These are phyloP conservation scores for Gentiana dahurica DNA, from an alignment of 257 asterid genomes.

Conservation along the genomic window DNA sequence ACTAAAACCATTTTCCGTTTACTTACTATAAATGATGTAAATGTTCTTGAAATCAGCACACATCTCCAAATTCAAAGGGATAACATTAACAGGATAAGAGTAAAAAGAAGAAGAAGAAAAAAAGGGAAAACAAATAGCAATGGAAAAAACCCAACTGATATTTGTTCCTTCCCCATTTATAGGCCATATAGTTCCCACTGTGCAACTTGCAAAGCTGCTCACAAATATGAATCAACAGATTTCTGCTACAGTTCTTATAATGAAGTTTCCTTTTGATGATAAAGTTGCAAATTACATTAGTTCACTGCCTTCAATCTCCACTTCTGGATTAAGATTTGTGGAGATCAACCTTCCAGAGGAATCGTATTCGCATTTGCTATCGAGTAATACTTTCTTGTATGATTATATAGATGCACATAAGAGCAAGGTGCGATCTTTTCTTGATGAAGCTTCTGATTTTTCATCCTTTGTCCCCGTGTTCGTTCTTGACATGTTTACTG, in stretches of 20 bases:
- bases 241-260: slow-evolving; percentile 11
- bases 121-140: background rate
- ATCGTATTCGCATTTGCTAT: background rate
- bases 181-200: slow-evolving; percentile 18
- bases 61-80: no score
- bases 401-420: slow-evolving; percentile 8
- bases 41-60: no score
- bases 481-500: no score
- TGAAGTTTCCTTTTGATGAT: slow-evolving; percentile 13
- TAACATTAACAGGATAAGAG: no score
- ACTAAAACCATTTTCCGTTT: no score
- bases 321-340: background rate
- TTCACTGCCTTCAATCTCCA: slow-evolving; percentile 5
- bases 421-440: background rate
- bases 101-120: no score
- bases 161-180: slow-evolving; percentile 22
- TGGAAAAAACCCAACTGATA: slow-evolving; percentile 15
- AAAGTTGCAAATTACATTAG: slow-evolving; percentile 6
- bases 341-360: background rate
- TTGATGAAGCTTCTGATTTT: background rate
- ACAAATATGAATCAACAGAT: slow-evolving; percentile 3
- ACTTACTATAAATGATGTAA: no score
- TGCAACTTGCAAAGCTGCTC: slow-evolving; percentile 14
- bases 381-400: background rate
- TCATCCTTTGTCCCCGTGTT: background rate